Conservation (phyloP, 257 asterid genomes). For the Buddleja alternifolia region DNA sequence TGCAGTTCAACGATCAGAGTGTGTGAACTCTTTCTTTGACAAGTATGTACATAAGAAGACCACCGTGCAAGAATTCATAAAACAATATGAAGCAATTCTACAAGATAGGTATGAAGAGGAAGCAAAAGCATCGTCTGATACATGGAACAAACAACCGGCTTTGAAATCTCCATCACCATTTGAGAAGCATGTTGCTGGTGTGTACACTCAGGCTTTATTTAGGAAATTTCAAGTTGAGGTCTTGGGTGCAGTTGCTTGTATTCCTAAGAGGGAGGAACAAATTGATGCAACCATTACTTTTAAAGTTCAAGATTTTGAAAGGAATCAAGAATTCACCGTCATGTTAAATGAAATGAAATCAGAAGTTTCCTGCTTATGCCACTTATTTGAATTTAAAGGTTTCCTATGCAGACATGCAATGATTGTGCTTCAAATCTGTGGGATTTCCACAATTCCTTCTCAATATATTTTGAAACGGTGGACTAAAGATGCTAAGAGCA, state of each 20-base stretch:
- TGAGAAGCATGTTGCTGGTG: conserved; percentile 82
- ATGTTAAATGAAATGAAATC: conserved; percentile 67
- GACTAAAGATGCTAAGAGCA: conserved; percentile 83
- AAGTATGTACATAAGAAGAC: conserved; percentile 93
- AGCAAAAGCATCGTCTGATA: conserved; percentile 88
- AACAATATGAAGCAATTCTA: conserved; percentile 74
- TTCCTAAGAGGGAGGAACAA: conserved; percentile 70
- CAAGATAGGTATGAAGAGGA: conserved; percentile 94
- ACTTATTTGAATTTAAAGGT: conserved; percentile 83
- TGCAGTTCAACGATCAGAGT: conserved; percentile 71
- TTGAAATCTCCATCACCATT: conserved; percentile 96
- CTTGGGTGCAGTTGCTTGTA: conserved; percentile 94
- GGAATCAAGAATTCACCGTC: conserved; percentile 71
- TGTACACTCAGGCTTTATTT: conserved; percentile 76
- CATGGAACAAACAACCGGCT: conserved; percentile 84
- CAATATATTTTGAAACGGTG: conserved; percentile 89
- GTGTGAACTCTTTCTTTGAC: conserved; percentile 89
- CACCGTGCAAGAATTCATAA: conserved; percentile 73
- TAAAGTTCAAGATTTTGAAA: conserved; percentile 82
- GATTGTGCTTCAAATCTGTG: conserved; percentile 88
- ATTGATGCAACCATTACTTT: conserved; percentile 54
- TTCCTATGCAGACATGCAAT: conserved; percentile 87
- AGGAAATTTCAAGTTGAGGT: conserved; percentile 87
- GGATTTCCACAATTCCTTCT: conserved; percentile 72
- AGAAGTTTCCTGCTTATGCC: conserved; percentile 86